phyloP scores from a whole-genome alignment of 2,329 filamentous ascomycete species.

The Aspergillus nomiae region DNA sequence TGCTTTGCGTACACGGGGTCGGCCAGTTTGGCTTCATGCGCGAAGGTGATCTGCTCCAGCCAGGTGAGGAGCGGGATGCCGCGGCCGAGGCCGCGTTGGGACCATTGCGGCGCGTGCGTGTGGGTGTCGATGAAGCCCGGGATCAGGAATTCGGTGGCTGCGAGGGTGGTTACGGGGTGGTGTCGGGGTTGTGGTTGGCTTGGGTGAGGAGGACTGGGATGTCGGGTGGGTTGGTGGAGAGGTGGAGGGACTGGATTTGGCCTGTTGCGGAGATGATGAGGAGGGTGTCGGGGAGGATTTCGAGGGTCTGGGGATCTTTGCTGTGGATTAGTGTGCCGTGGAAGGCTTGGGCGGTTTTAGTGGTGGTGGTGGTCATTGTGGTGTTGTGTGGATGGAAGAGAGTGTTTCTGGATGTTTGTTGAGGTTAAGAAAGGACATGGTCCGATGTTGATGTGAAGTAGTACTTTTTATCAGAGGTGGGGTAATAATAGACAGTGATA shows the following conservation, averaged over 20 bases:
- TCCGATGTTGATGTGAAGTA: too few species aligned
- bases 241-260: conserved; percentile 31
- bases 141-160: conserved; percentile 32
- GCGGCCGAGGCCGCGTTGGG: conserved; percentile 48
- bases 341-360: conserved; percentile 32
- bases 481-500: background rate
- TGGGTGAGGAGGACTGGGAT: conserved; percentile 29
- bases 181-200: conserved; percentile 27
- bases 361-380: background rate
- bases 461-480: background rate
- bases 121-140: conserved; percentile 62
- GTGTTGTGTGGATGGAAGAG: conserved; percentile 13
- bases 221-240: conserved; percentile 18
- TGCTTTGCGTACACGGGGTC: conserved; percentile 56
- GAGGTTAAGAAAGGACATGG: too few species aligned
- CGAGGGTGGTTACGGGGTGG: conserved; percentile 31
- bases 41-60: conserved; percentile 66
- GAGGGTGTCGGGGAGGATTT: conserved; percentile 35
- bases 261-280: conserved; percentile 34
- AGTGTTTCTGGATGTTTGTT: background rate
- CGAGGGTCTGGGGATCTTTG: conserved; percentile 23
- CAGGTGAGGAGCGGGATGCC: conserved; percentile 56
- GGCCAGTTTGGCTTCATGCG: conserved; percentile 62
- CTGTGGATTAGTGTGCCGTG: conserved; percentile 40
- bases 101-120: conserved; percentile 65